These are phyloP conservation scores for Juglanconis oblonga DNA, from an alignment of 2,329 filamentous ascomycete species.

Conservation along the genomic window DNA sequence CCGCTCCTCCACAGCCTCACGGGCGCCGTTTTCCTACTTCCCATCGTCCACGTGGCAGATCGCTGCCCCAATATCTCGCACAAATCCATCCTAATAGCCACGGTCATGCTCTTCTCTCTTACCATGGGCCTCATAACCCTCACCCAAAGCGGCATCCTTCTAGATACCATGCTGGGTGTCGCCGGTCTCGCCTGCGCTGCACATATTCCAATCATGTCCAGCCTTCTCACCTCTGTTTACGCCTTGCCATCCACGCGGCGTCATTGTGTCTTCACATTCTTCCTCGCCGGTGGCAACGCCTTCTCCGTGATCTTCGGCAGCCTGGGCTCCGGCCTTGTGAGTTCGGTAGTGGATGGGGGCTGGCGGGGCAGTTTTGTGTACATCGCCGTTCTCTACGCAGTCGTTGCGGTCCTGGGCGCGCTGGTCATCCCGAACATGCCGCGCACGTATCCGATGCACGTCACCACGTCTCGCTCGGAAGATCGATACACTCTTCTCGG, in stretches of 20 bases:
- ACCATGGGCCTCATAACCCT: conserved; percentile 27
- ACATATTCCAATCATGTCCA: conserved; percentile 30
- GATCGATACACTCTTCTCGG: conserved; percentile 4
- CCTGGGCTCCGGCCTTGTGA: conserved; percentile 30
- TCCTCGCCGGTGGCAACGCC: conserved; percentile 30
- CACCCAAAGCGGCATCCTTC: conserved; percentile 25
- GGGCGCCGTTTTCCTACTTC: conserved; percentile 1
- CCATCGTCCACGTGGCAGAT: background rate
- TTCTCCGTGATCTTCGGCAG: conserved; percentile 31
- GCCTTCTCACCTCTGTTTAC: conserved; percentile 30
- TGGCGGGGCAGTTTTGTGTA: conserved; percentile 32
- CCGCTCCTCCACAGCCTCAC: background rate
- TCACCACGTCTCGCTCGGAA: conserved; percentile 9
- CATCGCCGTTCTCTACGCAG: conserved; percentile 26
- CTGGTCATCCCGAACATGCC: conserved; percentile 27
- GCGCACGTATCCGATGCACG: background rate
- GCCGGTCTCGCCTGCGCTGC: conserved; percentile 31
- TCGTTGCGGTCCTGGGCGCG: conserved; percentile 25
- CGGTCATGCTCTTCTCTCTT: conserved; percentile 27
- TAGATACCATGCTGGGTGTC: conserved; percentile 29
- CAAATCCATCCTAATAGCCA: conserved; percentile 28
- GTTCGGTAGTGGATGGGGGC: conserved; percentile 20
- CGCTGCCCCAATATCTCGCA: conserved; percentile 17
- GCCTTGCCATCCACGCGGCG: conserved; percentile 28
- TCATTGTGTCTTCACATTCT: conserved; percentile 31